Conservation (phyloP, 306 rosid species). For the Quercus mongolica region DNA sequence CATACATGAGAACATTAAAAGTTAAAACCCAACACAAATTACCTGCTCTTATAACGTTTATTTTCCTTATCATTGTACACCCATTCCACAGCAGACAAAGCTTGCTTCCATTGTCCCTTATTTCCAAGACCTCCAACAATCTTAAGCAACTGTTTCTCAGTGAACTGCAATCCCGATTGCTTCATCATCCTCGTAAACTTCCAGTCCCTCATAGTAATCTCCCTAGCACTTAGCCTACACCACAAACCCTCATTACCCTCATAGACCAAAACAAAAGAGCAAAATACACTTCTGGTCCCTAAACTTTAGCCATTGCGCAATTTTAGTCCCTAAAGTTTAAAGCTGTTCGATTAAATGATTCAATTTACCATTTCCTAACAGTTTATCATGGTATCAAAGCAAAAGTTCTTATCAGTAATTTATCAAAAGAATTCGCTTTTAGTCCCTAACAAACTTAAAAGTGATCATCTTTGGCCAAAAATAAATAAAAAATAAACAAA, state of each 20-base stretch:
- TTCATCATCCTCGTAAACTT: constrained; percentile 86
- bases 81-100: constrained; percentile 81
- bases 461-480: too few relatives aligned
- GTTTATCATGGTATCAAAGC: too few relatives aligned
- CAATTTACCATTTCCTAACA: too few relatives aligned
- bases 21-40: constrained; percentile 14
- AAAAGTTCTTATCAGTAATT: too few relatives aligned
- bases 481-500: neutral
- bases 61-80: constrained; percentile 52
- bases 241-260: neutral
- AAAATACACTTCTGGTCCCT: too few relatives aligned
- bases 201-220: constrained; percentile 66
- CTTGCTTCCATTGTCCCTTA: constrained; percentile 73
- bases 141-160: constrained; percentile 69
- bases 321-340: too few relatives aligned
- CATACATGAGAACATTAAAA: constrained; percentile 1
- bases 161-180: constrained; percentile 75
- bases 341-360: too few relatives aligned
- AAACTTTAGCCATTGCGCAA: too few relatives aligned
- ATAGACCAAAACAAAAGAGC: too few relatives aligned
- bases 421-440: too few relatives aligned
- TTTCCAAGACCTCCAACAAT: constrained; percentile 61
- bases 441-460: too few relatives aligned
- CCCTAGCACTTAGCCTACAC: constrained; percentile 64
- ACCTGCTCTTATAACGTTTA: constrained; percentile 75